Conservation (phyloP, 2,329 filamentous ascomycete species). For the Cladosporium sp. region DNA sequence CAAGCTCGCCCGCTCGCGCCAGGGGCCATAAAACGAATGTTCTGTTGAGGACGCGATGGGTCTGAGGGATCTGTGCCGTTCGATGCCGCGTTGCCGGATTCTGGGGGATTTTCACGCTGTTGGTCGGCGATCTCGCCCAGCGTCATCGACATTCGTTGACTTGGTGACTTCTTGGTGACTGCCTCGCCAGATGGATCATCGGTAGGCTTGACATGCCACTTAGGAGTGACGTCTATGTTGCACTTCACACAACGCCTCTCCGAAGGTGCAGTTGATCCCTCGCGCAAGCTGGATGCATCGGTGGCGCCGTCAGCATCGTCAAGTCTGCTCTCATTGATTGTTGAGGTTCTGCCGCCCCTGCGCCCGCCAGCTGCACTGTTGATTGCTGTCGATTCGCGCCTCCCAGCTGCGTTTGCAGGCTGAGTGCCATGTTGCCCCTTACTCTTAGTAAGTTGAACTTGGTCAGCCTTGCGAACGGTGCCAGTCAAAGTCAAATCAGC, state of each 20-base stretch:
- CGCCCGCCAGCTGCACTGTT: slow-evolving; percentile 29
- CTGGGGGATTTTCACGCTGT: slow-evolving; percentile 5
- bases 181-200: neutral
- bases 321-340: slow-evolving; percentile 25
- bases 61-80: neutral
- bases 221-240: slow-evolving; percentile 65
- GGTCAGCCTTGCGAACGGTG: slow-evolving; percentile 86
- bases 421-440: slow-evolving; percentile 34
- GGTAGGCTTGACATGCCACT: slow-evolving; percentile 38
- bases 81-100: neutral
- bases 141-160: slow-evolving; percentile 21
- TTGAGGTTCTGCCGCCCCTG: slow-evolving; percentile 31
- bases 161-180: slow-evolving; percentile 3
- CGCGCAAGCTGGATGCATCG: slow-evolving; percentile 22
- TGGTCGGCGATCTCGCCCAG: slow-evolving; percentile 23
- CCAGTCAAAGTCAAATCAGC: slow-evolving; percentile 87
- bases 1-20: slow-evolving; percentile 25
- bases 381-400: slow-evolving; percentile 37
- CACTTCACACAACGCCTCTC: slow-evolving; percentile 42
- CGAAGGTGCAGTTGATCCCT: slow-evolving; percentile 21
- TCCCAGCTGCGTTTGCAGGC: slow-evolving; percentile 27
- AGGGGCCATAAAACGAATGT: slow-evolving; percentile 27
- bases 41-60: slow-evolving; percentile 12
- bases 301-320: slow-evolving; percentile 25
- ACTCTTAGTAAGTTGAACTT: slow-evolving; percentile 61